These are phyloP conservation scores for Arctostaphylos glauca DNA, from an alignment of 148 eudicot genomes.

Conservation along the genomic window DNA sequence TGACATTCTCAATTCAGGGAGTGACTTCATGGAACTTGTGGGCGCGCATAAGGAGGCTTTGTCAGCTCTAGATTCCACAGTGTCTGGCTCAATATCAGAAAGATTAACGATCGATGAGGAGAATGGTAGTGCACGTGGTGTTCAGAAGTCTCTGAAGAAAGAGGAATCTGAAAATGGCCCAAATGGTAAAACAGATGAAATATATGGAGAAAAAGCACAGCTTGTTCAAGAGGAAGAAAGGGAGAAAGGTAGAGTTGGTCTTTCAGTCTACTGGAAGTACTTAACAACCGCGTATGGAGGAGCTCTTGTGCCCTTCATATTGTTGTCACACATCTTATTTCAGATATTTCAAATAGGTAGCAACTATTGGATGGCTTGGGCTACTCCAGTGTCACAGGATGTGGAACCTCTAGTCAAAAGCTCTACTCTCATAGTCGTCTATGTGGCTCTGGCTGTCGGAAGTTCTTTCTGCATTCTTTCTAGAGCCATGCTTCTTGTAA, in stretches of 20 bases:
- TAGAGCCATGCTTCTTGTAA: constrained; percentile 41
- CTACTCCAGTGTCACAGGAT: constrained; percentile 51
- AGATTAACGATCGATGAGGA: constrained; percentile 13
- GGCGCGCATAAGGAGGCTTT: constrained; percentile 60
- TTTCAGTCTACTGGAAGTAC: constrained; percentile 54
- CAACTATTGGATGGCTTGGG: constrained; percentile 78
- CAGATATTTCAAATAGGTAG: constrained; percentile 53
- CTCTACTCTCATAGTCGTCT: constrained; percentile 42
- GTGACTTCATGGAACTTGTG: constrained; percentile 59
- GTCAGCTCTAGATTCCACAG: constrained; percentile 38
- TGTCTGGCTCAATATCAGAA: constrained; percentile 12
- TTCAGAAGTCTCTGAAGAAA: constrained; percentile 16
- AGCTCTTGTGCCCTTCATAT: constrained; percentile 50
- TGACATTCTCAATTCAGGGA: constrained; percentile 48
- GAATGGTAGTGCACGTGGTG: background rate
- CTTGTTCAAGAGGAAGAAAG: constrained; percentile 68
- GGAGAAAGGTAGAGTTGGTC: constrained; percentile 60
- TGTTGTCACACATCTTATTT: constrained; percentile 45
- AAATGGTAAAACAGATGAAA: constrained; percentile 31
- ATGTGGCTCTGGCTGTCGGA: constrained; percentile 46
- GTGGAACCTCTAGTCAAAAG: constrained; percentile 30
- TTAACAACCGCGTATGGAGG: constrained; percentile 59
- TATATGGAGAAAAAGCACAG: constrained; percentile 34
- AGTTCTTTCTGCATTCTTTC: constrained; percentile 48
- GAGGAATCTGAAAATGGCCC: constrained; percentile 17